These are phyloP conservation scores for Sugiyamaella grinbergsii DNA, from an alignment of 1,139 yeast species.

Conservation along the genomic window DNA sequence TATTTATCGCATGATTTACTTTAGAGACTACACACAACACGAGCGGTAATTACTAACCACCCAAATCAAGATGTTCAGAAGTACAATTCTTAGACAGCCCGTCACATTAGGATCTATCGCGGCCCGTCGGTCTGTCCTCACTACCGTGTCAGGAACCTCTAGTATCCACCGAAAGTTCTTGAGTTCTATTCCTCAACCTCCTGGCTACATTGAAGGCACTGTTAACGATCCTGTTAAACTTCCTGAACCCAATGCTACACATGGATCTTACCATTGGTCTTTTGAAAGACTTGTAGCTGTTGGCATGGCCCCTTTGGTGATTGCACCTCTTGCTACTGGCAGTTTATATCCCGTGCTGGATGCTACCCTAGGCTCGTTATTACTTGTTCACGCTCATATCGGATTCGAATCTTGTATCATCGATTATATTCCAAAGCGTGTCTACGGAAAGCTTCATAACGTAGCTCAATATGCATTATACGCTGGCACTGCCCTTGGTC, in stretches of 20 bases:
- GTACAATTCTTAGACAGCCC: conserved; percentile 17
- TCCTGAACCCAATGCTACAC: conserved; percentile 61
- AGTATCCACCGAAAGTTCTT: conserved; percentile 26
- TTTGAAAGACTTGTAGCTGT: conserved; percentile 71
- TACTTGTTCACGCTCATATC: conserved; percentile 73
- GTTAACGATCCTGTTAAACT: conserved; percentile 78
- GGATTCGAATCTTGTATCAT: conserved; percentile 86
- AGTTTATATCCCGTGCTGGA: conserved; percentile 68
- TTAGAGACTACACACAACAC: no score
- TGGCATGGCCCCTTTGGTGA: conserved; percentile 71
- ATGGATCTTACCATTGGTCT: conserved; percentile 90
- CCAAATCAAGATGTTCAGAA: conserved; percentile 15
- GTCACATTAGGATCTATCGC: conserved; percentile 4
- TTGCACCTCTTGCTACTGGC: conserved; percentile 70
- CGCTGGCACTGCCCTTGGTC: conserved; percentile 67
- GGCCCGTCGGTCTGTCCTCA: conserved; percentile 14
- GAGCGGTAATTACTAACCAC: background rate
- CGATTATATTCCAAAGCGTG: conserved; percentile 86
- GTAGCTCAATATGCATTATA: conserved; percentile 65
- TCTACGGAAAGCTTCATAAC: conserved; percentile 71
- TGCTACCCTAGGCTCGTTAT: conserved; percentile 60
- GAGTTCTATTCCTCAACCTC: conserved; percentile 48
- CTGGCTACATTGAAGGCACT: conserved; percentile 55
- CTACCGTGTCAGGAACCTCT: background rate
- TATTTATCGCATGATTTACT: no score